Conservation (phyloP, 768 basidiomycete species). For the Tylopilus felleus region DNA sequence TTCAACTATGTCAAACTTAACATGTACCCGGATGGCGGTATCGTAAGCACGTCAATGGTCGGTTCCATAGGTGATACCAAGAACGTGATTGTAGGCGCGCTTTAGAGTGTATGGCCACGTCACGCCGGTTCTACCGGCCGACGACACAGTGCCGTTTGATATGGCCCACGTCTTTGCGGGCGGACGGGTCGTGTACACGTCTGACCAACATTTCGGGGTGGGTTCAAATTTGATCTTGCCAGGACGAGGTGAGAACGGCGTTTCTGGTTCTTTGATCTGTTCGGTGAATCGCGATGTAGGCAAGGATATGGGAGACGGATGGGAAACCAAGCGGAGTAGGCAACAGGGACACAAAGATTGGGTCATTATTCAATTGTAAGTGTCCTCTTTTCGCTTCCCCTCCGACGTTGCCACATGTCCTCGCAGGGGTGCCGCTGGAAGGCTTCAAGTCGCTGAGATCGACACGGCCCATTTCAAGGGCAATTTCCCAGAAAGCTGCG, state of each 20-base stretch:
- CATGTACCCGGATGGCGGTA: constrained; percentile 97
- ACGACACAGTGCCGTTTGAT: constrained; percentile 58
- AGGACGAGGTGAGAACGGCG: constrained; percentile 60
- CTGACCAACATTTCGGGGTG: constrained; percentile 94
- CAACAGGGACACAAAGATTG: constrained; percentile 82
- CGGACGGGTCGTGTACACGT: constrained; percentile 77
- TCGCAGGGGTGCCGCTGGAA: constrained; percentile 68
- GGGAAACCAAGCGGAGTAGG: constrained; percentile 94
- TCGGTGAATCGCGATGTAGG: constrained; percentile 34
- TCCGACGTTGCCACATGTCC: background rate
- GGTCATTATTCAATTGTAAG: constrained; percentile 83
- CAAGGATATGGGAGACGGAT: constrained; percentile 95
- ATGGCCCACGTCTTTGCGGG: constrained; percentile 89
- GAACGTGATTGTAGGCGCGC: constrained; percentile 56
- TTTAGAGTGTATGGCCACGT: constrained; percentile 90
- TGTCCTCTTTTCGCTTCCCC: constrained; percentile 10
- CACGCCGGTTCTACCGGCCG: constrained; percentile 54
- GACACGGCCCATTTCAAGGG: constrained; percentile 97
- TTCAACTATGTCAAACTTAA: constrained; percentile 85
- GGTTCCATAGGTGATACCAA: background rate
- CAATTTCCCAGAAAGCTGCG: constrained; percentile 89
- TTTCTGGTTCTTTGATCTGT: background rate
- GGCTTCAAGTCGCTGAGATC: constrained; percentile 76
- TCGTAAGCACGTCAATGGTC: constrained; percentile 46
- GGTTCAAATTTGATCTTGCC: constrained; percentile 90